These are phyloP conservation scores for Mycosarcoma maydis DNA, from an alignment of 1,284 basidiomycete species.

Conservation along the genomic window DNA sequence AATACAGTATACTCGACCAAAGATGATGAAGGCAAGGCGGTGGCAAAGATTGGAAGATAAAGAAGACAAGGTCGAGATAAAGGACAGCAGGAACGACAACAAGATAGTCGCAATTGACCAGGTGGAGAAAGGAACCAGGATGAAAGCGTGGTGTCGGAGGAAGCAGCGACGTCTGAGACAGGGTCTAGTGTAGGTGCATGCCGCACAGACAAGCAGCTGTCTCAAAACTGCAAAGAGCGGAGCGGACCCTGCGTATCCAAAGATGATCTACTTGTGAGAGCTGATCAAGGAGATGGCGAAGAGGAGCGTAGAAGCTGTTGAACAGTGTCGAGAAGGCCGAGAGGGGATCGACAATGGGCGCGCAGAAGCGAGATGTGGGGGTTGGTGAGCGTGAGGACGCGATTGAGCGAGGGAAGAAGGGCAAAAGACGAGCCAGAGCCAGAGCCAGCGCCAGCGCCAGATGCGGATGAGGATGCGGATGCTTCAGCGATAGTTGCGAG, in stretches of 20 bases:
- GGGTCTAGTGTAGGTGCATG: slow-evolving; percentile 20
- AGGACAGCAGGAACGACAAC: background rate
- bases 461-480: too few species aligned
- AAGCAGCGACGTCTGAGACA: slow-evolving; percentile 7
- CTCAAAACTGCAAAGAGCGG: slow-evolving; percentile 5
- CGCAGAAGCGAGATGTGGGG: too few species aligned
- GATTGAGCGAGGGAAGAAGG: background rate
- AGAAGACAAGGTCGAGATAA: background rate
- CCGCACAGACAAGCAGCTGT: slow-evolving; percentile 4
- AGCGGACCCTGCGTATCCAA: slow-evolving; percentile 15
- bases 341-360: background rate
- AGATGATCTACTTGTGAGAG: slow-evolving; percentile 7
- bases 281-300: background rate
- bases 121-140: background rate
- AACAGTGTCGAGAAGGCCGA: background rate
- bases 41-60: too few species aligned
- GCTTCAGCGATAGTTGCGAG: slow-evolving; percentile 11
- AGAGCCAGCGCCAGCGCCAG: too few species aligned
- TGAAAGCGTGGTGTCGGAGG: background rate
- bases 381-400: too few species aligned
- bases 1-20: too few species aligned
- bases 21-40: too few species aligned
- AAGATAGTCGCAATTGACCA: too few species aligned
- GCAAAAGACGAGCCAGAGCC: slow-evolving; percentile 32
- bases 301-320: background rate